Conservation (phyloP, 805 yeast species). For the Lachancea lanzarotensis region DNA sequence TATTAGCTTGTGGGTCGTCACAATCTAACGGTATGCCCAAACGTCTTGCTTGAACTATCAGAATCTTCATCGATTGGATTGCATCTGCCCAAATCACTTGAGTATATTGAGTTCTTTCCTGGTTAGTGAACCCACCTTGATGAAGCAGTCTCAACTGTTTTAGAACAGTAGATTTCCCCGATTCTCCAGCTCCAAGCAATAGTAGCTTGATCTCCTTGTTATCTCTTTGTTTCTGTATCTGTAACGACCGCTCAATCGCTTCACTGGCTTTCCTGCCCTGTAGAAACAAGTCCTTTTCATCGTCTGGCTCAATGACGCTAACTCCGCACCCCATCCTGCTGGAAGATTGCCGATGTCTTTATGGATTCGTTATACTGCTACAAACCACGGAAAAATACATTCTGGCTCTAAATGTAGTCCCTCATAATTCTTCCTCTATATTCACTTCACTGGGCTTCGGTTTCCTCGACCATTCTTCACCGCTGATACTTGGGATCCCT, state of each 20-base stretch:
- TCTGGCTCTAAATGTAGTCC: no score
- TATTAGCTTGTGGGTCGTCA: constrained; percentile 42
- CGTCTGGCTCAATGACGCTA: constrained; percentile 37
- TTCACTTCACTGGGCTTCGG: neutral
- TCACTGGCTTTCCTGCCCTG: constrained; percentile 51
- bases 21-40: constrained; percentile 59
- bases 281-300: constrained; percentile 48
- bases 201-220: constrained; percentile 62
- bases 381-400: no score
- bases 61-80: constrained; percentile 71
- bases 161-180: constrained; percentile 88
- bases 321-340: constrained; percentile 79
- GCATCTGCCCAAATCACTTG: constrained; percentile 93
- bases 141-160: constrained; percentile 84
- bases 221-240: constrained; percentile 44
- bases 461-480: neutral
- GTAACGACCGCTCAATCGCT: constrained; percentile 57
- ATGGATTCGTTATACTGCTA: no score
- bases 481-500: neutral
- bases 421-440: no score
- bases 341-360: no score
- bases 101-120: constrained; percentile 72
- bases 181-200: constrained; percentile 89
- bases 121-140: constrained; percentile 73
- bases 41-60: constrained; percentile 69